phyloP scores from a whole-genome alignment of 148 eudicot genomes.

The Fagopyrum homotropicum region DNA sequence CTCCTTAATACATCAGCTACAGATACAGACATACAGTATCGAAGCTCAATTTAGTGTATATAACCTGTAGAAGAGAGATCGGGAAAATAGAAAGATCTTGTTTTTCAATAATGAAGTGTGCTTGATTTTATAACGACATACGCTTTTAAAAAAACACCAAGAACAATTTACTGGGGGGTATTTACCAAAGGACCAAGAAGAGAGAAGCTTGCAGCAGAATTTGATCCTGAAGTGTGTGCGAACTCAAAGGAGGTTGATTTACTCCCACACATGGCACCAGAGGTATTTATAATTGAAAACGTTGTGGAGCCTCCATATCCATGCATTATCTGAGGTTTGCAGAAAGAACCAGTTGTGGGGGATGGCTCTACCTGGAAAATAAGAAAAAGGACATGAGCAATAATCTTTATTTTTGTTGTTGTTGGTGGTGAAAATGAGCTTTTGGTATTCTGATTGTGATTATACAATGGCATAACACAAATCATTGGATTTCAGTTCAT shows the following conservation, averaged over 20 bases:
- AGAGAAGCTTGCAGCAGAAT: slow-evolving; percentile 46
- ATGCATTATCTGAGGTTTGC: slow-evolving; percentile 58
- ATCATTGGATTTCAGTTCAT: too few relatives aligned
- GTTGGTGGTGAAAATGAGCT: too few relatives aligned
- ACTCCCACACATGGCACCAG: slow-evolving; percentile 33
- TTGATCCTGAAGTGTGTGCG: slow-evolving; percentile 50
- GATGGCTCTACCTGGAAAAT: slow-evolving; percentile 88
- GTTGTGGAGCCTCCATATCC: slow-evolving; percentile 19
- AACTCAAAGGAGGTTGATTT: slow-evolving; percentile 62
- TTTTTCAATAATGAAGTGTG: neutral
- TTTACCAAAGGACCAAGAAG: slow-evolving; percentile 49
- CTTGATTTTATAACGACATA: neutral
- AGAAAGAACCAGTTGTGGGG: slow-evolving; percentile 91
- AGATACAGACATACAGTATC: too few relatives aligned
- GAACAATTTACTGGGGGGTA: slow-evolving; percentile 16
- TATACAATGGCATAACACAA: too few relatives aligned
- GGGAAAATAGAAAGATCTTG: neutral
- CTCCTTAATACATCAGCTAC: too few relatives aligned
- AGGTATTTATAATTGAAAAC: slow-evolving; percentile 28
- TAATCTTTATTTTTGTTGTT: too few relatives aligned
- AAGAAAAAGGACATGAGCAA: neutral
- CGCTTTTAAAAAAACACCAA: neutral
- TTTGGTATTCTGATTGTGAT: too few relatives aligned
- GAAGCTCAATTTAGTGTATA: too few relatives aligned
- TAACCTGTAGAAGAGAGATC: neutral